These are phyloP conservation scores for Podila epigama DNA, from an alignment of 192 early-diverging fungal species.

Conservation along the genomic window DNA sequence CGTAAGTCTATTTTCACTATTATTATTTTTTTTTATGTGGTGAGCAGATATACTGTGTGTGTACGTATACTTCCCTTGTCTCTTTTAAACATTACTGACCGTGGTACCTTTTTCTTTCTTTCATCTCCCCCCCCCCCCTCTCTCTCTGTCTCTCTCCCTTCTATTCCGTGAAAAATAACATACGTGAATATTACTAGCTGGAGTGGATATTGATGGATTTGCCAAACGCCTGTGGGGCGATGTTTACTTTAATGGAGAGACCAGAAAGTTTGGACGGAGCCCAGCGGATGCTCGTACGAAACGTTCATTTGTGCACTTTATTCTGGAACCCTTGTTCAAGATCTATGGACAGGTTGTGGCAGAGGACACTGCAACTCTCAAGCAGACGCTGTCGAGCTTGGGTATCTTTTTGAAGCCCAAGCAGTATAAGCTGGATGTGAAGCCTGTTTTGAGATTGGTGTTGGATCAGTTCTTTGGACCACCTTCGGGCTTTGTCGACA, in stretches of 20 bases:
- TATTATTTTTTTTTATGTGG: too few relatives aligned
- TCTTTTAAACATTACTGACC: too few relatives aligned
- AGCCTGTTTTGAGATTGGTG: slow-evolving; percentile 83
- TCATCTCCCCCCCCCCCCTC: too few relatives aligned
- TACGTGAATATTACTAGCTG: slow-evolving; percentile 35
- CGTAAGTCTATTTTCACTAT: slow-evolving; percentile 52
- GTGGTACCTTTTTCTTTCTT: slow-evolving; percentile 5
- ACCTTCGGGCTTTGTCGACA: slow-evolving; percentile 88
- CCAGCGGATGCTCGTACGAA: slow-evolving; percentile 61
- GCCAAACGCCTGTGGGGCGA: slow-evolving; percentile 97
- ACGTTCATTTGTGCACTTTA: slow-evolving; percentile 96
- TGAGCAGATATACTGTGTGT: too few relatives aligned
- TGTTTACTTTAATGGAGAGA: slow-evolving; percentile 86
- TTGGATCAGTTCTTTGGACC: slow-evolving; percentile 92
- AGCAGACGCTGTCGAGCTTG: slow-evolving; percentile 72
- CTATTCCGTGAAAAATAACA: too few relatives aligned
- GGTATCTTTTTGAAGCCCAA: slow-evolving; percentile 84
- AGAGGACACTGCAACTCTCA: slow-evolving; percentile 77
- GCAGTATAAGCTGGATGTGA: slow-evolving; percentile 83
- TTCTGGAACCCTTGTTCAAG: slow-evolving; percentile 96
- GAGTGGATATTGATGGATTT: slow-evolving; percentile 79
- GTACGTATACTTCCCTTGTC: too few relatives aligned
- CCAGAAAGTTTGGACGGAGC: slow-evolving; percentile 82
- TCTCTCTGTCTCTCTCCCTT: too few relatives aligned
- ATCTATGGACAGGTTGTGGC: slow-evolving; percentile 86